Percentiles rank a stretch among this genome's conserved stretches.
Conservation (phyloP, 225 moss, liverwort and hornwort species). For the Physcomitrium patens region DNA sequence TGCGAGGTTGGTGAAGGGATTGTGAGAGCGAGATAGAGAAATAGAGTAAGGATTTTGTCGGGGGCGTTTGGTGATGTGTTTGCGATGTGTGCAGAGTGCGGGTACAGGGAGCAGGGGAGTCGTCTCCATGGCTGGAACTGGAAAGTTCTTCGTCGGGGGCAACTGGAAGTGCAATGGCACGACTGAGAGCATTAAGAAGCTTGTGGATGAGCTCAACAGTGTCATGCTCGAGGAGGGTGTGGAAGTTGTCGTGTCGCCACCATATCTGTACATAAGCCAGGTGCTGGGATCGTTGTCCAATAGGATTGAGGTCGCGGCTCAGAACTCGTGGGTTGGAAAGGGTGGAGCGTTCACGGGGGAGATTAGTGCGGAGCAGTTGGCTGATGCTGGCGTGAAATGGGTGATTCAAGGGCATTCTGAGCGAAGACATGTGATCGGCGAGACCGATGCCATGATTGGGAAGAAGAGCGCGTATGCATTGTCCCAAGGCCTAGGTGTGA, state of each 20-base stretch:
- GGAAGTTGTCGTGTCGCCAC: conserved; percentile 72
- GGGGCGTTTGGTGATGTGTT: no score
- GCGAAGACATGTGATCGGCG: conserved; percentile 43
- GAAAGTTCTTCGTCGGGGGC: conserved; percentile 81
- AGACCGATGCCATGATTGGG: conserved; percentile 57
- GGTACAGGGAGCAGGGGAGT: conserved; percentile 37
- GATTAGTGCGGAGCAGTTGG: conserved; percentile 81
- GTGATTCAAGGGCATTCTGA: conserved; percentile 78
- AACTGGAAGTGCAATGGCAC: conserved; percentile 91
- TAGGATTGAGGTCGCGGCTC: conserved; percentile 72
- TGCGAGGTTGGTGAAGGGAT: background rate
- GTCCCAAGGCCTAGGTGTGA: conserved; percentile 62
- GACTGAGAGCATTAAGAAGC: conserved; percentile 60
- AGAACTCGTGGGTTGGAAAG: conserved; percentile 79
- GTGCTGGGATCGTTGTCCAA: conserved; percentile 57
- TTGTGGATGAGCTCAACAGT: conserved; percentile 63
- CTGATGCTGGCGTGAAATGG: conserved; percentile 68
- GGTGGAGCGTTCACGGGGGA: conserved; percentile 87
- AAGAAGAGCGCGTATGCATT: conserved; percentile 72
- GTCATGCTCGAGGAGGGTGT: conserved; percentile 73
- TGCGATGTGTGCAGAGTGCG: conserved; percentile 16
- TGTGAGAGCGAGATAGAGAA: background rate
- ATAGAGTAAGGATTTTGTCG: background rate
- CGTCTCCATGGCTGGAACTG: conserved; percentile 69
- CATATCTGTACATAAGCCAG: conserved; percentile 60